These are phyloP conservation scores for Nicotiana obtusifolia DNA, from an alignment of 257 asterid genomes.

Conservation along the genomic window DNA sequence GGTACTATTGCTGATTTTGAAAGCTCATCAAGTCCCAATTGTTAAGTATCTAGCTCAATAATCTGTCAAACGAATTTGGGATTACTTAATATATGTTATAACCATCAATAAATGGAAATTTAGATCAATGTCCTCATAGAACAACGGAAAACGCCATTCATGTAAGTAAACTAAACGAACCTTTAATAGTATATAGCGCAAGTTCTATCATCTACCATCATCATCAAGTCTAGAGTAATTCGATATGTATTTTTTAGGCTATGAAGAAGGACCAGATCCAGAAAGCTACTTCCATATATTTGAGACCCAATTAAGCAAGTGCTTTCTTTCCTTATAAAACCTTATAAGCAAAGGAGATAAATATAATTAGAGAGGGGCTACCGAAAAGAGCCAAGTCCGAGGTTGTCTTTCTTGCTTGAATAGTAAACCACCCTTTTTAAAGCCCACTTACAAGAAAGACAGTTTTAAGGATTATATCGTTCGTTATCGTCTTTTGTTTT, in stretches of 20 bases:
- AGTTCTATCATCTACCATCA: background rate
- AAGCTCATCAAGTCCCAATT: too few species aligned
- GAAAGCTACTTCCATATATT: background rate
- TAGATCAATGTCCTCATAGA: background rate
- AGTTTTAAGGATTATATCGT: conserved; percentile 30
- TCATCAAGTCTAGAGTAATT: background rate
- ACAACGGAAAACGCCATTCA: background rate
- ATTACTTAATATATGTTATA: background rate
- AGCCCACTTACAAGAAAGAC: conserved; percentile 22
- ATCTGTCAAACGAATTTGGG: background rate
- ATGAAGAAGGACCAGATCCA: background rate
- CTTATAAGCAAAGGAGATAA: background rate
- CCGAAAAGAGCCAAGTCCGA: background rate
- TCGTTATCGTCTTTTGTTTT: conserved; percentile 25
- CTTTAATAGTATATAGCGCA: background rate
- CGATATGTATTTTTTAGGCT: too few species aligned
- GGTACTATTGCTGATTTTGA: too few species aligned
- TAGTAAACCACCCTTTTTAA: conserved; percentile 23
- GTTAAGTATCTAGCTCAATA: background rate
- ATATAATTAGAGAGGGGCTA: background rate
- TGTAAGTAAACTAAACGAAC: background rate
- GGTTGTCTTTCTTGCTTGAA: conserved; percentile 21
- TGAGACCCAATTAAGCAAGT: background rate
- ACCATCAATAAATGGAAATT: background rate
- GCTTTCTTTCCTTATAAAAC: background rate